Base-by-base conservation (phyloP, 768 basidiomycete genomes). In the Roridomyces roridus region DNA sequence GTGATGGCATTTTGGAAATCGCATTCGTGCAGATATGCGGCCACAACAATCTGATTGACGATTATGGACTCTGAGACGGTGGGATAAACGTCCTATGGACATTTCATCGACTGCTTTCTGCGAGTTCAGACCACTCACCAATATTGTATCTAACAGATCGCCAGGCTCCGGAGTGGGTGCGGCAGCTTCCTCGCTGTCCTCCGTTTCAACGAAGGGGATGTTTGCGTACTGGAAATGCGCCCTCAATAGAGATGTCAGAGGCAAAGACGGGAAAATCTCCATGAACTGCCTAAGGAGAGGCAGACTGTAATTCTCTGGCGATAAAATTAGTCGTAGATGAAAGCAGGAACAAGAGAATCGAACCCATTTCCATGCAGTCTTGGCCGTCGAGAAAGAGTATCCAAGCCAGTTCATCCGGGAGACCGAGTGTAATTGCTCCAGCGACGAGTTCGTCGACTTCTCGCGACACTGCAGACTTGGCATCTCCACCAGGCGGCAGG, bases 341-440 rank as follows among this genome's bases (percentile, higher is more conserved):
- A 51, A 21, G 55, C 14, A 62, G 46, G 20, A 37, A 37, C 15
- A n/a, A n/a, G 45, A 20, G 40, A 23, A 21, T 70, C 84, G 66
- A 66, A 93, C 94, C 82, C 8, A 92, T 76, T 6, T 78, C 78
- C 24, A 84, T 85, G 35, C 75, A 80, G 67, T 98, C 88, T 51
- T 76, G 83, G 58, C 85, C 81, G 66, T 98, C 93, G 40, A 98
- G 77, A 58, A 80, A 85, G 4, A 90, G 70, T 24, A 74, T 78
- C 96, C 97, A 99, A 0, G 91, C 94, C 23, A 88, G 68, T 65
- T 92, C 88, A 64, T 97, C 89, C 0, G 86, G 83, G 9, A 95
- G 82, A 15, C 80, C 77, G 18, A 99, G 77, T 6, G 96, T 72
- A 3, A 97, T 82, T 26, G 86, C 84, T 3, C 94, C 95, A 15